Conservation (phyloP, 129 eudicot species). For the Apium graveolens region DNA sequence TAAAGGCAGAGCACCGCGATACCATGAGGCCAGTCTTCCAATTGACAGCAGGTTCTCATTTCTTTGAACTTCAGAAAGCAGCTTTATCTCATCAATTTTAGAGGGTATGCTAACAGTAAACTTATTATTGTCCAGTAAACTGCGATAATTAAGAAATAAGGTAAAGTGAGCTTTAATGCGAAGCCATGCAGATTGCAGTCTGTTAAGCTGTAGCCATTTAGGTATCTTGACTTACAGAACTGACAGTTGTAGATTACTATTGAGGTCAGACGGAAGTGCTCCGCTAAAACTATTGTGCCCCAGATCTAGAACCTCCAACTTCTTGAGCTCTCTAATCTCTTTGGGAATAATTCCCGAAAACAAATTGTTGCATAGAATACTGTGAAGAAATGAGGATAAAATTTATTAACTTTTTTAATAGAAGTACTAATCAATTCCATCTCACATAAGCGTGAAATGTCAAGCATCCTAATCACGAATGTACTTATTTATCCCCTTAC, state of each 20-base stretch:
- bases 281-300: slow-evolving; percentile 55
- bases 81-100: slow-evolving; percentile 29
- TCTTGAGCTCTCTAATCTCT: slow-evolving; percentile 41
- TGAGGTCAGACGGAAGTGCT: slow-evolving; percentile 38
- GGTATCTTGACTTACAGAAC: slow-evolving; percentile 46
- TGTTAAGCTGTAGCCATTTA: slow-evolving; percentile 1
- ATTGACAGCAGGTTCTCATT: slow-evolving; percentile 21
- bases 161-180: slow-evolving; percentile 2
- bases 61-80: slow-evolving; percentile 34
- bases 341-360: slow-evolving; percentile 63
- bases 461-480: neutral
- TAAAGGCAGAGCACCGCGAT: slow-evolving; percentile 15
- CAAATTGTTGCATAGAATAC: slow-evolving; percentile 68
- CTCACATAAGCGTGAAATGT: neutral
- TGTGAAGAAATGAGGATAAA: slow-evolving; percentile 20
- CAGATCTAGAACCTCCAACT: slow-evolving; percentile 57
- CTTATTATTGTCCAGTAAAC: slow-evolving; percentile 58
- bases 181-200: slow-evolving; percentile 4
- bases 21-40: slow-evolving; percentile 20
- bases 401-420: neutral
- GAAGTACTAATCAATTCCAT: neutral
- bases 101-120: slow-evolving; percentile 30
- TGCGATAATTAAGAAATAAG: slow-evolving; percentile 24
- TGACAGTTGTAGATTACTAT: slow-evolving; percentile 23
- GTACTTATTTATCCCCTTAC: slow-evolving; percentile 39